Evolutionary conservation across 2,329 filamentous ascomycete species (phyloP).

Genomic region (Cladobotryum mycophilum): DNA sequence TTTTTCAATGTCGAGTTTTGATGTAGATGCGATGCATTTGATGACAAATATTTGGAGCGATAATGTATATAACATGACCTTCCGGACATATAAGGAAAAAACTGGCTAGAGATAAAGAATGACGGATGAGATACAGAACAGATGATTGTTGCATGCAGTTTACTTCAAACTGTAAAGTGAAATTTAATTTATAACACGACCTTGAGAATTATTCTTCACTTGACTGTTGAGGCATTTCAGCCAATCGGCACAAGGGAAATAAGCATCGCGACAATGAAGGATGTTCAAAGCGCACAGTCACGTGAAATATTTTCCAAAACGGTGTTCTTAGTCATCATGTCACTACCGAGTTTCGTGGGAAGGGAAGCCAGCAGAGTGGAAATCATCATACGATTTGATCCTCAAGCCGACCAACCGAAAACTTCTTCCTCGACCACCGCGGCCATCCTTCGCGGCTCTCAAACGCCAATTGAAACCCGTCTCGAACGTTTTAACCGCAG

Average conservation of each 20-base stretch:
- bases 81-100: too few relatives aligned
- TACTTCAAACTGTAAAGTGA: too few relatives aligned
- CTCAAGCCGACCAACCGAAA: conserved; percentile 19
- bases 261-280: neutral
- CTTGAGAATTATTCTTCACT: neutral
- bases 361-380: conserved; percentile 9
- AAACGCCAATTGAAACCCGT: conserved; percentile 29
- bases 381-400: conserved; percentile 25
- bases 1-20: neutral
- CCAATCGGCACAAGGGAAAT: neutral
- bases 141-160: too few relatives aligned
- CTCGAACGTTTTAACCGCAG: conserved; percentile 14
- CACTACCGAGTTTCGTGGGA: conserved; percentile 18
- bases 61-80: too few relatives aligned
- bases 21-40: neutral
- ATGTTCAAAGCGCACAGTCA: conserved; percentile 8
- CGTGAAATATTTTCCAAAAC: conserved; percentile 10
- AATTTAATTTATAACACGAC: too few relatives aligned
- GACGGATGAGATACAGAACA: too few relatives aligned
- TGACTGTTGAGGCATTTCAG: conserved; percentile 14
- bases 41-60: too few relatives aligned
- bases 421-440: conserved; percentile 18
- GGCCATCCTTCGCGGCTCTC: conserved; percentile 14
- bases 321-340: conserved; percentile 16
- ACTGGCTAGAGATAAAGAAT: too few relatives aligned